Evolutionary conservation across 768 basidiomycete genomes (phyloP).

Genomic region (Hericium erinaceus): DNA sequence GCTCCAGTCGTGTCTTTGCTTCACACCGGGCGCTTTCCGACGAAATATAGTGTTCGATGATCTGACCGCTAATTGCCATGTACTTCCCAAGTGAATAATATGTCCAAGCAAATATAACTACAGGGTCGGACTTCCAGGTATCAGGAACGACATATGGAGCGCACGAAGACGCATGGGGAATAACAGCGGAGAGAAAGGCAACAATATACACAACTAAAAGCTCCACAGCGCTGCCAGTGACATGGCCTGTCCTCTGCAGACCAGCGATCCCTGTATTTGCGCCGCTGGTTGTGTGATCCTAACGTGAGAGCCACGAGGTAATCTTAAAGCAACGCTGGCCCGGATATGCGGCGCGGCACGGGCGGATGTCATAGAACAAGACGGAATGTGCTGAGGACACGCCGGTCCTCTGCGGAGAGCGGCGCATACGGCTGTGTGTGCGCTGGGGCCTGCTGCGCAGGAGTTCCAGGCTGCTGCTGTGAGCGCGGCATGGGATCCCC

Average conservation of each 20-base stretch:
- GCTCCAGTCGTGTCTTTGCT: background rate
- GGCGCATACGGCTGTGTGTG: conserved; percentile 19
- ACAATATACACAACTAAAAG: background rate
- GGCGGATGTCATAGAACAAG: conserved; percentile 18
- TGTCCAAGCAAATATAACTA: background rate
- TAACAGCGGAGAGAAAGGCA: background rate
- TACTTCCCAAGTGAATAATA: background rate
- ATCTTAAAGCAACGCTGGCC: background rate
- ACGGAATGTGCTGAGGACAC: conserved; percentile 26
- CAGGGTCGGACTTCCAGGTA: background rate
- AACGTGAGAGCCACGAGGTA: background rate
- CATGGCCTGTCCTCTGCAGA: background rate
- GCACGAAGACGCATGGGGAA: background rate
- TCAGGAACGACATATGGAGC: background rate
- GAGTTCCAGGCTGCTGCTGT: conserved; percentile 2
- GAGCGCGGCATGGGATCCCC: conserved; percentile 5
- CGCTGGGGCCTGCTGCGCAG: conserved; percentile 6
- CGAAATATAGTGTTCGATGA: background rate
- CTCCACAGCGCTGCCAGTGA: background rate
- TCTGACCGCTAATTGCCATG: background rate
- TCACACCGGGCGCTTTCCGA: background rate
- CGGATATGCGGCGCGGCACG: background rate
- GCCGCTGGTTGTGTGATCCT: background rate
- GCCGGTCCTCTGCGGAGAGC: conserved; percentile 26
- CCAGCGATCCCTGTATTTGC: background rate